Conservation (phyloP, 2,329 filamentous ascomycete genomes). For the Trichoderma sp. region DNA sequence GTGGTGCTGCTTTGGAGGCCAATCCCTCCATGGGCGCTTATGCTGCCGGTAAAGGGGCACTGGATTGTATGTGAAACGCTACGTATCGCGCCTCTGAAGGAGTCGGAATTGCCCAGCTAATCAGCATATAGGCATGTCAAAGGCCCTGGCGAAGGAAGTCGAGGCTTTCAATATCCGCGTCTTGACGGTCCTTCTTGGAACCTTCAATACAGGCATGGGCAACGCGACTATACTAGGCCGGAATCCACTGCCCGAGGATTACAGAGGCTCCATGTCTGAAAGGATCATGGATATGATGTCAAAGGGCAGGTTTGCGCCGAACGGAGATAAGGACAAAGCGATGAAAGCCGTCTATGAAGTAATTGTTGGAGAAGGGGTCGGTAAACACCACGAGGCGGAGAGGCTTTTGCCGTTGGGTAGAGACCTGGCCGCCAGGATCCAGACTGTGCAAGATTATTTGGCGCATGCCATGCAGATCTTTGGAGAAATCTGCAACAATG, state of each 20-base stretch:
- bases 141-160: conserved; percentile 19
- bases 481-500: conserved; percentile 5
- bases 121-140: not conserved
- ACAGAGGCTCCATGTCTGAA: conserved; percentile 15
- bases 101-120: not conserved
- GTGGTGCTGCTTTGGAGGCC: conserved; percentile 12
- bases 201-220: conserved; percentile 20
- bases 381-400: conserved; percentile 5
- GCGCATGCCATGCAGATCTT: conserved; percentile 9
- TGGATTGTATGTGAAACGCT: not conserved
- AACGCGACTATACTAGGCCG: conserved; percentile 6
- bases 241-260: not conserved
- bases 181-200: conserved; percentile 20
- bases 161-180: conserved; percentile 17
- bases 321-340: conserved; percentile 22
- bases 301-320: conserved; percentile 8
- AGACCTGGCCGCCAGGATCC: conserved; percentile 6
- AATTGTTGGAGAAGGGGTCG: conserved; percentile 11
- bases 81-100: fast-evolving
- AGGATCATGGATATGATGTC: conserved; percentile 7
- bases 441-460: not conserved
- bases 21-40: conserved; percentile 16
- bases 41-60: conserved; percentile 12
- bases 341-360: conserved; percentile 21
- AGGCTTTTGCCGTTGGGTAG: conserved; percentile 4